Percentiles rank a stretch among this genome's conserved stretches.
Evolutionary conservation across 176 grass and related monocot species (phyloP).

Genomic region (Panicum miliaceum): DNA sequence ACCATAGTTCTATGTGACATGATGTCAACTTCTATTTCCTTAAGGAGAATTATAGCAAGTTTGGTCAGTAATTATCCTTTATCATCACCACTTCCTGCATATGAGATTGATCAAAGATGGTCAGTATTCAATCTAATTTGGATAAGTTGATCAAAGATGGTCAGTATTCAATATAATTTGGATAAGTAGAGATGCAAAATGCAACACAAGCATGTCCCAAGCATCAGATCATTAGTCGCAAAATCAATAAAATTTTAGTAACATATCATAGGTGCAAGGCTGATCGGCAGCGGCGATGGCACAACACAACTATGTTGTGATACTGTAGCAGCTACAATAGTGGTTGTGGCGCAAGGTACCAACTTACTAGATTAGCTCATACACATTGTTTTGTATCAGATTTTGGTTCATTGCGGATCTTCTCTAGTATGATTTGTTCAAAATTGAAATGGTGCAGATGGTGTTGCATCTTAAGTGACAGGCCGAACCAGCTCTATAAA

Average conservation of each 20-base stretch:
- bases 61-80: conserved; percentile 41
- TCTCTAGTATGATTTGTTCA: not conserved
- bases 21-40: conserved; percentile 34
- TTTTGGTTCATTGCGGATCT: not conserved
- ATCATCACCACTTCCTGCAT: conserved; percentile 51
- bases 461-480: not conserved
- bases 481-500: not conserved
- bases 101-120: conserved; percentile 35
- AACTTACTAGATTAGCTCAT: not conserved
- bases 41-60: conserved; percentile 29
- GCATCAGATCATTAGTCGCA: not conserved
- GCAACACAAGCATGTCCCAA: conserved; percentile 10
- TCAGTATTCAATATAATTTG: conserved; percentile 33
- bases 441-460: not conserved
- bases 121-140: conserved; percentile 33
- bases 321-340: not conserved
- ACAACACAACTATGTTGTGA: not conserved
- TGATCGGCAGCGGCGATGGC: not conserved
- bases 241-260: not conserved
- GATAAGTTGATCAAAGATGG: conserved; percentile 29
- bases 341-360: not conserved
- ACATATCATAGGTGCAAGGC: not conserved
- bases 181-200: conserved; percentile 34
- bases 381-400: not conserved
- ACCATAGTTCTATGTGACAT: conserved; percentile 54